These are phyloP conservation scores for Mycena kentingensis DNA, from an alignment of 768 basidiomycete genomes.

Conservation along the genomic window DNA sequence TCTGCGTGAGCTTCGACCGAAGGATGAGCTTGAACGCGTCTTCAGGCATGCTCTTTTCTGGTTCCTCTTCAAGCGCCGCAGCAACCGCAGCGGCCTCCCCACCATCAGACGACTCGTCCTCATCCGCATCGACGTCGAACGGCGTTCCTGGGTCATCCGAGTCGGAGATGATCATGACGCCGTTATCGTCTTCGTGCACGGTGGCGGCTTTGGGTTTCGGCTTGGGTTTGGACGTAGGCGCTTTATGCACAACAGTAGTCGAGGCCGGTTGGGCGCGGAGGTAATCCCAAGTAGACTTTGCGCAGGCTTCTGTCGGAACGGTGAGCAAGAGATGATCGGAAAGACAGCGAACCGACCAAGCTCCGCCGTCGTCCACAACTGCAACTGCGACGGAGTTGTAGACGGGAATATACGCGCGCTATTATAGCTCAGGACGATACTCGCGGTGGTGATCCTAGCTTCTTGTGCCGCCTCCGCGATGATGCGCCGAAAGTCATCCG, in stretches of 20 bases:
- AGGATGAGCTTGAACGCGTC: slow-evolving; percentile 62
- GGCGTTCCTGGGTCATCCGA: slow-evolving; percentile 17
- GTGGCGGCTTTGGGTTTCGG: slow-evolving; percentile 11
- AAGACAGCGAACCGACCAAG: slow-evolving; percentile 48
- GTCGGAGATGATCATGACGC: slow-evolving; percentile 13
- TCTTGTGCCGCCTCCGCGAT: slow-evolving; percentile 71
- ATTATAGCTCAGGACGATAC: slow-evolving; percentile 62
- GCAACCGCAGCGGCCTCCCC: slow-evolving; percentile 3
- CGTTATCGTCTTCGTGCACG: background rate
- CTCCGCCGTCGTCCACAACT: slow-evolving; percentile 68
- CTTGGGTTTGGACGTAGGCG: slow-evolving; percentile 4
- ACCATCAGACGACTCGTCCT: slow-evolving; percentile 24
- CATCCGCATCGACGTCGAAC: slow-evolving; percentile 27
- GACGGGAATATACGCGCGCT: slow-evolving; percentile 69
- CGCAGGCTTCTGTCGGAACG: slow-evolving; percentile 58
- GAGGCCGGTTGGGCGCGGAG: slow-evolving; percentile 41
- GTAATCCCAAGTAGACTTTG: slow-evolving; percentile 63
- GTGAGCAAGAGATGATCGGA: background rate
- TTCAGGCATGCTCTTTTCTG: slow-evolving; percentile 38
- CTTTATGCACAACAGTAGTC: slow-evolving; percentile 3
- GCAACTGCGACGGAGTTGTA: slow-evolving; percentile 64
- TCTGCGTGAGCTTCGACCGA: slow-evolving; percentile 54
- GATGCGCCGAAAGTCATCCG: slow-evolving; percentile 62
- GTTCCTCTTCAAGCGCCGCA: slow-evolving; percentile 22
- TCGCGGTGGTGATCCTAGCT: slow-evolving; percentile 48